These are phyloP conservation scores for Gossypium arboreum DNA, from an alignment of 345 rosid genomes.

Conservation along the genomic window DNA sequence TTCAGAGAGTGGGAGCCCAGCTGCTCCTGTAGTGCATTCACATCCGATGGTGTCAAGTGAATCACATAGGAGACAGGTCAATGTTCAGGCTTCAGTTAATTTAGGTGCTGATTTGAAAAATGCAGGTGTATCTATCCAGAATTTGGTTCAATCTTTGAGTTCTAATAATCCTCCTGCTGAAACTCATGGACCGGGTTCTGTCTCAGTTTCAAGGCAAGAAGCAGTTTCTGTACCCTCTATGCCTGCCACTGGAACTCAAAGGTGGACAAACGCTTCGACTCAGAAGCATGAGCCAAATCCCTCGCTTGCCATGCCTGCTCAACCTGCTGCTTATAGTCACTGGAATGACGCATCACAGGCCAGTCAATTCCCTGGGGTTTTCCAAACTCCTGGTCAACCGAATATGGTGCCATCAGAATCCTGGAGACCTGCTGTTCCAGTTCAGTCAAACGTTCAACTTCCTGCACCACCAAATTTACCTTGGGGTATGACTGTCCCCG, in stretches of 20 bases:
- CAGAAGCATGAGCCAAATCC: constrained; percentile 38
- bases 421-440: constrained; percentile 55
- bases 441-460: constrained; percentile 38
- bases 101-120: constrained; percentile 33
- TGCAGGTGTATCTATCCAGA: constrained; percentile 34
- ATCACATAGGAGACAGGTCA: constrained; percentile 35
- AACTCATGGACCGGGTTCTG: constrained; percentile 41
- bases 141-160: constrained; percentile 40
- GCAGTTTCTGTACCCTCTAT: constrained; percentile 27
- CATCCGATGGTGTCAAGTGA: constrained; percentile 28
- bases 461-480: constrained; percentile 33
- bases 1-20: constrained; percentile 28
- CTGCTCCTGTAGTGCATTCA: constrained; percentile 32
- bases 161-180: constrained; percentile 30
- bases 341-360: constrained; percentile 41
- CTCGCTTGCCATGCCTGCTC: constrained; percentile 24
- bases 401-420: constrained; percentile 47
- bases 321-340: constrained; percentile 34
- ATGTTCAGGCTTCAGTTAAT: constrained; percentile 33
- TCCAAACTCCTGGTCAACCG: constrained; percentile 36
- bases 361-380: constrained; percentile 37
- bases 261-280: constrained; percentile 48
- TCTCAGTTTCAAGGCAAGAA: constrained; percentile 42
- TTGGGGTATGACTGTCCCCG: constrained; percentile 50
- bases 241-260: constrained; percentile 40